Percentiles rank a stretch among this genome's conserved stretches.
phyloP scores from a whole-genome alignment of 331 rosid species.

The Pyrus hybrid region DNA sequence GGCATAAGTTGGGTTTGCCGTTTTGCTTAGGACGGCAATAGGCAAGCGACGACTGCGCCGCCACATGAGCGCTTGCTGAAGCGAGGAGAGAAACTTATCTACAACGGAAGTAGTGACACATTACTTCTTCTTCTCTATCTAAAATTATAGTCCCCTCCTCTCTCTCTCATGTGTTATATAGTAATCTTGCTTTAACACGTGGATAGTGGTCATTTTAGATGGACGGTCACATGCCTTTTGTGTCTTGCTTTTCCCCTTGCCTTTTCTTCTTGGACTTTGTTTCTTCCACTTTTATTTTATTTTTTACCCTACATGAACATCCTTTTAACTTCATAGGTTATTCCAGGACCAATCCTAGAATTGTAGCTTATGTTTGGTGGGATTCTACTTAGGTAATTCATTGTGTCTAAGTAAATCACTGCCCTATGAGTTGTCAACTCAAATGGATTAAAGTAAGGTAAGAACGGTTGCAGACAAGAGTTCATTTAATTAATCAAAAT shows the following conservation, averaged over 20 bases:
- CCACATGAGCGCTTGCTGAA: too few species aligned
- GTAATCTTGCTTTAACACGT: slow-evolving; percentile 25
- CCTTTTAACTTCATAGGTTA: background rate
- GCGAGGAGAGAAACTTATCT: background rate
- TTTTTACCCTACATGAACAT: background rate
- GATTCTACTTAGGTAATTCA: too few species aligned
- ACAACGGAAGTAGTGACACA: background rate
- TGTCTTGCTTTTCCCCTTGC: background rate
- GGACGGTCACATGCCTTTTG: slow-evolving; percentile 36
- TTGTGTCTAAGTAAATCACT: too few species aligned
- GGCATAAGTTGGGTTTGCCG: background rate
- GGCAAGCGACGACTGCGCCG: background rate
- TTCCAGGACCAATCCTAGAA: background rate
- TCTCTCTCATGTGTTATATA: background rate
- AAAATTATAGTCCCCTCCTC: background rate
- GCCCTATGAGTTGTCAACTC: too few species aligned
- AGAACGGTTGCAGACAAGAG: too few species aligned
- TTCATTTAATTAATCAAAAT: too few species aligned
- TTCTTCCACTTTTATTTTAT: background rate
- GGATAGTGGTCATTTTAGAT: slow-evolving; percentile 10
- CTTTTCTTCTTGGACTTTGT: background rate
- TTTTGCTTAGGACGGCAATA: background rate
- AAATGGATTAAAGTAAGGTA: too few species aligned
- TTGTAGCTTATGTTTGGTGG: too few species aligned
- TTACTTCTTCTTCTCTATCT: background rate